Evolutionary conservation across 2,329 filamentous ascomycete species (phyloP).

Genomic region (Talaromyces amestolkiae): DNA sequence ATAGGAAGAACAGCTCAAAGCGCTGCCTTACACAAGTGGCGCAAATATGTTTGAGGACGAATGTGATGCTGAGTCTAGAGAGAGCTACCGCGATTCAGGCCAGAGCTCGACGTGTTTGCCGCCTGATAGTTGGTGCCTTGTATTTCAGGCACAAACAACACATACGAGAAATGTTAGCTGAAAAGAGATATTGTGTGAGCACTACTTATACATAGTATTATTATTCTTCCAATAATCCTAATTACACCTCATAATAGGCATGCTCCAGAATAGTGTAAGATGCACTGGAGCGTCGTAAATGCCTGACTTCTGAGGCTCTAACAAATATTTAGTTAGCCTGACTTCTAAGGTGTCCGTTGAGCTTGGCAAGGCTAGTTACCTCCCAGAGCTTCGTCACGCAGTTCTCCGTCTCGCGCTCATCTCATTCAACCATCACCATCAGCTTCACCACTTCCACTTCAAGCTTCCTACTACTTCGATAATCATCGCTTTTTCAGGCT

Average conservation of each 20-base stretch:
- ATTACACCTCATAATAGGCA: not conserved
- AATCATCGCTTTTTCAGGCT: conserved; percentile 29
- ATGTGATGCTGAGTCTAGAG: conserved; percentile 21
- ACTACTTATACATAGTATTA: not conserved
- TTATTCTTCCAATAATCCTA: not conserved
- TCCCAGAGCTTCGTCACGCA: conserved; percentile 44
- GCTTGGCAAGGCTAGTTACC: conserved; percentile 28
- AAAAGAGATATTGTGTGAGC: not conserved
- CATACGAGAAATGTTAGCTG: not conserved
- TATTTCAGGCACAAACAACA: not conserved
- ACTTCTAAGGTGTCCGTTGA: not conserved
- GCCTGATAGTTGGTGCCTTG: not conserved
- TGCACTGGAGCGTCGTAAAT: not conserved
- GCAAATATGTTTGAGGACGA: conserved; percentile 8
- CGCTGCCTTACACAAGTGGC: conserved; percentile 22
- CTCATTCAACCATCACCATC: conserved; percentile 34
- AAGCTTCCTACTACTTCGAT: conserved; percentile 35
- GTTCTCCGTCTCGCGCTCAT: conserved; percentile 35
- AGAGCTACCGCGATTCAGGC: conserved; percentile 22
- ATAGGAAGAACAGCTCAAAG: not conserved
- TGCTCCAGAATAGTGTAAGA: not conserved
- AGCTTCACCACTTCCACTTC: conserved; percentile 9
- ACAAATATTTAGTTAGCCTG: not conserved
- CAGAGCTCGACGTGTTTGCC: conserved; percentile 7
- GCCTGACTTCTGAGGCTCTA: not conserved